Evolutionary conservation across 805 yeast genomes (phyloP), one percentile per base, ranked within the genome.

Genomic region (Tetrapisispora nanseiensis): DNA sequence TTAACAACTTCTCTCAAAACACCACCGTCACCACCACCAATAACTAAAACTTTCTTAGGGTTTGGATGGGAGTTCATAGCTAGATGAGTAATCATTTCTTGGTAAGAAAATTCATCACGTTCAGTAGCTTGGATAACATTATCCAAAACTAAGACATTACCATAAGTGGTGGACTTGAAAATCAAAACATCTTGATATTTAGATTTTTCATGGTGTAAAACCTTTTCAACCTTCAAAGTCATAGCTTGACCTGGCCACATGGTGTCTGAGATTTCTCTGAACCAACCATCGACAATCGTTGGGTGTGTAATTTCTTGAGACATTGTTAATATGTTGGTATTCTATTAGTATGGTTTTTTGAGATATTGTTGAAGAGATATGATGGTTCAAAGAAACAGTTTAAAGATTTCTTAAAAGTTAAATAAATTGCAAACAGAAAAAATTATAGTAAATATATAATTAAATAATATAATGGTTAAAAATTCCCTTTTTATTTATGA

Each of bases 231-330:
- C 50, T 80, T 76, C 54, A 90, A 72, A 40, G 87, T 76, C 92
- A 92, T 81, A 53, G 97, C 97, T 74, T 89, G 95, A 51, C 98
- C 98, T 24, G 98, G 97, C 95, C 96, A 90, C 86, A 86, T 83
- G 61, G 95, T 85, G 65, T 89, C 86, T 52, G 95, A 84, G 63
- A 84, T 73, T 67, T 90, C 98, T 57, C 90, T 80, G 70, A 90
- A 90, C 98, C 98, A 90, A 59, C 97, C 97, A 66, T 92, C 64
- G 36, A 59, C 63, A 43, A 67, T 67, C 13, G 70, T 66, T 41
- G 71, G 70, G 55, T 67, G 71, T 10, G 70, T 60, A 42, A 67
- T 52, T 54, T 63, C 65, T 42, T 53, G 51, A 39, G 66, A 47
- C 64, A 61, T 61, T 43, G 16, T 31, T 29, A n/a, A n/a, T n/a